Evolutionary conservation across 495 filamentous ascomycete species (phyloP), one percentile per base, ranked within the genome.

Genomic region (Penicillium pancosmium): DNA sequence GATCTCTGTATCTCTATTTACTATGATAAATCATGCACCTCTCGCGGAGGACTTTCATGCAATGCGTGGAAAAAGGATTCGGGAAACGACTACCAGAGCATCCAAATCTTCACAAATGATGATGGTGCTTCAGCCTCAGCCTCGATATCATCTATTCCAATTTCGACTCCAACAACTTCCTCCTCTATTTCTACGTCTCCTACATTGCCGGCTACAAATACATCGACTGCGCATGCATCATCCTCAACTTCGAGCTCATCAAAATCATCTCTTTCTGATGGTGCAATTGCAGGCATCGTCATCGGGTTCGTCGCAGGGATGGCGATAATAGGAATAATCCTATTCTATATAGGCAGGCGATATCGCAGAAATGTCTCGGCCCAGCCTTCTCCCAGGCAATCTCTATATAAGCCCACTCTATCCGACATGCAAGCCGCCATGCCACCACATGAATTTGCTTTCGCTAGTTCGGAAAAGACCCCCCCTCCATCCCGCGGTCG

Each of bases 1-100:
- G 21, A 54, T 33, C 52, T 61, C 15, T 67, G 65, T 10, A 50
- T 67, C 38, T 64, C 61, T 7, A 64, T 67, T 31, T 67, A 64
- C 44, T 60, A 63, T 49, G 65, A 67, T 34, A 43, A 25, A 16
- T 23, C 16, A 0, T 65, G 62, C 27, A 19, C 19, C 6, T 58
- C 38, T 4, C 34, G 51, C 27, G 62, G 52, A 0, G 62, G 62
- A 16, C 50, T 55, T 13, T 53, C 55, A 7, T 65, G 62, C 27
- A 7, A 10, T 1, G 19, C 49, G 5, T 62, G 59, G 62, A 50
- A 61, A 15, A 65, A 65, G 25, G 55, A 51, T 25, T 59, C 62
- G 8, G 55, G 59, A 21, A 31, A 35, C 9, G 3, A 48, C 3
- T 65, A 62, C 41, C 4, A 33, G 0, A 50, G 50, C 19, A 55